A percentile compares a stretch with the other conserved stretches of the same genome.
These are phyloP conservation scores for Verticillium albo-atrum DNA, from an alignment of 2,329 filamentous ascomycete genomes.

Conservation along the genomic window DNA sequence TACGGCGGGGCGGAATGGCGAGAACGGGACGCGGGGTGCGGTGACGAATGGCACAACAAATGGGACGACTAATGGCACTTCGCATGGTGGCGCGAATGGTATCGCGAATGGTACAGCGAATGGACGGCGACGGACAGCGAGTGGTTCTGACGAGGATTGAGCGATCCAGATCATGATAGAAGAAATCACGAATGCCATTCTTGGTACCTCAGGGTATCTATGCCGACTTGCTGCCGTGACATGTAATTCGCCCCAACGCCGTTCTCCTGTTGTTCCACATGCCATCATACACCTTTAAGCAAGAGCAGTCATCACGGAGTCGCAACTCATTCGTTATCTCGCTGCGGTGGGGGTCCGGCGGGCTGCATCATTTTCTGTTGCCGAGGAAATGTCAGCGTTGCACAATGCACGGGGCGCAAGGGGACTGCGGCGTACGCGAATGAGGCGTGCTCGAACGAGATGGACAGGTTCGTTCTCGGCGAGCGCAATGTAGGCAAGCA, in stretches of 20 bases:
- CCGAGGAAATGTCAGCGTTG: neutral
- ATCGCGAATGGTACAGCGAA: too few relatives aligned
- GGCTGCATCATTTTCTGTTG: slow-evolving; percentile 65
- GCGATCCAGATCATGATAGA: neutral
- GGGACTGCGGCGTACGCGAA: slow-evolving; percentile 53
- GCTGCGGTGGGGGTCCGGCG: slow-evolving; percentile 50
- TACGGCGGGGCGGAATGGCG: slow-evolving; percentile 20
- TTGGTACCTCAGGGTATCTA: slow-evolving; percentile 16
- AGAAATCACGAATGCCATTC: neutral
- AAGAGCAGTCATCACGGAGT: neutral
- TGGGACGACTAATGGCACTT: too few relatives aligned
- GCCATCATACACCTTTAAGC: neutral
- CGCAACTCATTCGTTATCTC: neutral
- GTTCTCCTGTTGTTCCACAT: neutral
- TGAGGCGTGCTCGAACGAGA: slow-evolving; percentile 73
- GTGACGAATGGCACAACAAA: slow-evolving; percentile 5
- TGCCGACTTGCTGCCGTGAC: neutral
- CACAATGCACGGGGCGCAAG: neutral
- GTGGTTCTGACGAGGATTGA: neutral
- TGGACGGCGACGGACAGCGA: slow-evolving; percentile 11
- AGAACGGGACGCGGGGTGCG: slow-evolving; percentile 12
- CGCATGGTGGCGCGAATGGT: too few relatives aligned
- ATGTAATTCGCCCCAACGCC: slow-evolving; percentile 15
- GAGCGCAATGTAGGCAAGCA: slow-evolving; percentile 84
- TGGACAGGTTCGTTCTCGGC: slow-evolving; percentile 82